Conservation (phyloP, 371 early-diverging fungal genomes). For the Rhizopus microsporus region DNA sequence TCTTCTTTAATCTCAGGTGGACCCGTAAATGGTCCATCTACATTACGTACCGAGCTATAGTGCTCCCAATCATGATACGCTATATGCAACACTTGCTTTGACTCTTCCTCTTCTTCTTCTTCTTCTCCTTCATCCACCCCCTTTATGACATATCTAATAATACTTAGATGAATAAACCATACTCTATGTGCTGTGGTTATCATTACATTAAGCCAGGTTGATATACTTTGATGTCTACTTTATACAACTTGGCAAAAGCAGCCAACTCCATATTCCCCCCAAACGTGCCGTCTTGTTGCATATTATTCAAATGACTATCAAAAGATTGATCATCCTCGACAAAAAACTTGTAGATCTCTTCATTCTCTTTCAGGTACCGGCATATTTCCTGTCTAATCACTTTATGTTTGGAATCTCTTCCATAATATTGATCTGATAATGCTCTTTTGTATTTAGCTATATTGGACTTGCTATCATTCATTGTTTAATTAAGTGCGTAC, state of each 20-base stretch:
- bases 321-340: conserved; percentile 69
- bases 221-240: conserved; percentile 77
- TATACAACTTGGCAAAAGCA: conserved; percentile 71
- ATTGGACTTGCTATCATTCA: not conserved
- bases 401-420: conserved; percentile 59
- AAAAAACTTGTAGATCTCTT: conserved; percentile 72
- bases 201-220: conserved; percentile 70
- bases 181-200: not conserved
- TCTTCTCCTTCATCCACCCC: conserved; percentile 47
- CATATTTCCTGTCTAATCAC: conserved; percentile 63
- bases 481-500: conserved; percentile 23
- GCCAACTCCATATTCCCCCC: conserved; percentile 87
- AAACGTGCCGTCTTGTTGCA: conserved; percentile 74
- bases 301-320: conserved; percentile 64
- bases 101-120: conserved; percentile 35
- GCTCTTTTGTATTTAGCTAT: conserved; percentile 40
- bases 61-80: conserved; percentile 90
- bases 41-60: conserved; percentile 76
- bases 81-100: conserved; percentile 63
- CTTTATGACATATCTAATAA: conserved; percentile 65
- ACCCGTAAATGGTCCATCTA: conserved; percentile 64
- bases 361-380: conserved; percentile 62
- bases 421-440: conserved; percentile 74
- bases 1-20: conserved; percentile 56
- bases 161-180: not conserved